Base-by-base conservation (phyloP, 495 filamentous ascomycete genomes). In the Massariosphaeria phaeospora region DNA sequence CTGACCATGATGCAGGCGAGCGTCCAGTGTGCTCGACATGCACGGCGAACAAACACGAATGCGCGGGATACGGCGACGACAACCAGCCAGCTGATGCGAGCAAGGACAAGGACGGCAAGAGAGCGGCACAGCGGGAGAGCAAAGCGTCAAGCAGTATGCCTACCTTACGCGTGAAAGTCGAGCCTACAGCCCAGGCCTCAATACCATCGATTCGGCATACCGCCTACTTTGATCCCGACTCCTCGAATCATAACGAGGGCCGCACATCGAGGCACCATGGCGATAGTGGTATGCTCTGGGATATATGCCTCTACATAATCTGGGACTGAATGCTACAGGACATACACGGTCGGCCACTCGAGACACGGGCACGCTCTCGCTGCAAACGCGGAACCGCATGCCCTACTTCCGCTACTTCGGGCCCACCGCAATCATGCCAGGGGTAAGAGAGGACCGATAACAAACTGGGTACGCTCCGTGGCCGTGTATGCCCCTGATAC, bases 351-450 rank as follows among this genome's bases (percentile, higher is more conserved):
- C n/a, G n/a, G n/a, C n/a, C n/a, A n/a, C n/a, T n/a, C n/a, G n/a
- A n/a, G n/a, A n/a, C n/a, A n/a, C n/a, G n/a, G n/a, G n/a, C n/a
- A n/a, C n/a, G n/a, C n/a, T n/a, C n/a, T n/a, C n/a, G n/a, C 47
- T 67, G 4, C 53, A 64, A 29, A 64, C 67, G 46, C 68, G 83
- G 73, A 73, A 84, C 57, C 84, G 87, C 47, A 85, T 91, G 49
- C 88, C 88, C 1, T 94, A 89, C 66, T 94, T 91, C 66, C 74
- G 88, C 38, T 94, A 91, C 64, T 91, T 91, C 65, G 88, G 88
- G 0, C 86, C 87, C 0, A 94, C 88, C 2, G 88, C 88, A 52
- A 94, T 94, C 61, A 86, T 91, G 30, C 88, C 88, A 2, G 88
- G 88, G n/a, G n/a, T n/a, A n/a, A n/a, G n/a, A n/a, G n/a, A n/a